A percentile compares a stretch with the other conserved stretches of the same genome.
Evolutionary conservation across 1,139 yeast genomes (phyloP).

Genomic region (Nakaseomyces uthaithaninus): DNA sequence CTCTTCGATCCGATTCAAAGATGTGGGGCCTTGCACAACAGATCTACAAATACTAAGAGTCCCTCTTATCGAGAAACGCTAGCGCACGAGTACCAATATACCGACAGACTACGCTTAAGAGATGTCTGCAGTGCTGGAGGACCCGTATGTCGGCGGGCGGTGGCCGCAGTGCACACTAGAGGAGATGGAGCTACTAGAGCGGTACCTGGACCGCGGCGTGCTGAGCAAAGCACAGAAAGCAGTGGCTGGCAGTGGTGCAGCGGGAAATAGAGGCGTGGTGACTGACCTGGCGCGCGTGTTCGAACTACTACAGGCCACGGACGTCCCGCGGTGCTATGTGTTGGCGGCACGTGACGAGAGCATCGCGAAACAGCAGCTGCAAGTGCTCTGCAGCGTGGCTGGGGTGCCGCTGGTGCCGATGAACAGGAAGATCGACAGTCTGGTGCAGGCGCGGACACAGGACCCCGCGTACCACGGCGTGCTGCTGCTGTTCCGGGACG

Average conservation of each 20-base stretch:
- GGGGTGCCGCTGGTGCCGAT: neutral
- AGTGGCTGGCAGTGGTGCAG: neutral
- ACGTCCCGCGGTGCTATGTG: neutral
- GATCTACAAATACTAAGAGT: too few species aligned
- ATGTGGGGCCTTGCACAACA: too few species aligned
- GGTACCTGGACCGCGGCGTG: neutral
- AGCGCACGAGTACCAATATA: neutral
- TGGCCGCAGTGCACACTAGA: constrained; percentile 2
- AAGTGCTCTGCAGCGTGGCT: neutral
- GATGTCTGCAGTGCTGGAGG: neutral
- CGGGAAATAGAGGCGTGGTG: neutral
- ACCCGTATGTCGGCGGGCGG: neutral
- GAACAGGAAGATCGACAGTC: neutral
- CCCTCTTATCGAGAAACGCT: neutral
- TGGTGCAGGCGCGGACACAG: neutral
- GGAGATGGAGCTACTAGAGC: constrained; percentile 3
- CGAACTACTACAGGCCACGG: neutral
- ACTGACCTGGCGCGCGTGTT: neutral
- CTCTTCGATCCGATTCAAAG: too few species aligned
- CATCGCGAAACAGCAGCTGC: neutral
- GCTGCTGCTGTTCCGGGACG: neutral
- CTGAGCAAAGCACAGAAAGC: neutral
- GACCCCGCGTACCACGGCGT: neutral
- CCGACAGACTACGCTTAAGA: neutral
- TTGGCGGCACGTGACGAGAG: neutral